Conservation (phyloP, 2,329 filamentous ascomycete genomes). For the Scedosporium minutisporum region DNA sequence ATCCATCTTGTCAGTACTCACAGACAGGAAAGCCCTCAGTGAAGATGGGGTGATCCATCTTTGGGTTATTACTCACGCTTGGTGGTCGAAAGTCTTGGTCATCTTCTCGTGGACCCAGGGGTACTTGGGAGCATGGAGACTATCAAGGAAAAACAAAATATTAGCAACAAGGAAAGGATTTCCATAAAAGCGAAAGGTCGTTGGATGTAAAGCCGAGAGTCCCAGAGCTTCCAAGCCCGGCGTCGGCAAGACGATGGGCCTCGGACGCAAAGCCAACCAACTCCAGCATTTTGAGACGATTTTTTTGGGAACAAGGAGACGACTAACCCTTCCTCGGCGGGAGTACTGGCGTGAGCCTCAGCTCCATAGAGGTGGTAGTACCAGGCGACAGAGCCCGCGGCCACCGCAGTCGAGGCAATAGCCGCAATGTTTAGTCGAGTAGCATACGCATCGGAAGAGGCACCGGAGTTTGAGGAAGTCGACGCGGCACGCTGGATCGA, state of each 20-base stretch:
- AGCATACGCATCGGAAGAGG: slow-evolving; percentile 58
- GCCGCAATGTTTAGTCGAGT: slow-evolving; percentile 81
- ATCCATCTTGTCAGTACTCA: neutral
- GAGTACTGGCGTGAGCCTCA: slow-evolving; percentile 79
- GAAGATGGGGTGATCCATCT: neutral
- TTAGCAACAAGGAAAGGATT: neutral
- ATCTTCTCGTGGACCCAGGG: slow-evolving; percentile 92
- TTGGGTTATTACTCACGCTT: slow-evolving; percentile 58
- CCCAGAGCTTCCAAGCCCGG: neutral
- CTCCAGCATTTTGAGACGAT: neutral
- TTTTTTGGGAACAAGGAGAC: neutral
- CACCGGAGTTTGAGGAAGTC: slow-evolving; percentile 58
- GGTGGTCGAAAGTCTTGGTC: slow-evolving; percentile 94
- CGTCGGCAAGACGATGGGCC: neutral
- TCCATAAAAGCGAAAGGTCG: neutral
- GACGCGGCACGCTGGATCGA: slow-evolving; percentile 54
- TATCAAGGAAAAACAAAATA: slow-evolving; percentile 26
- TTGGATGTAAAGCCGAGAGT: neutral
- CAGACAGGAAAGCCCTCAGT: slow-evolving; percentile 6
- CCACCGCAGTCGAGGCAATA: slow-evolving; percentile 74
- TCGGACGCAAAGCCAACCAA: neutral
- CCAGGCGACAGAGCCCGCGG: slow-evolving; percentile 86
- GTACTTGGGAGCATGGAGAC: slow-evolving; percentile 84
- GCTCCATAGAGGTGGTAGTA: slow-evolving; percentile 95
- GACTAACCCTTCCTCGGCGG: slow-evolving; percentile 95